Percentiles rank a stretch among this genome's conserved stretches.
These are phyloP conservation scores for Trichoderma orchidacearum DNA, from an alignment of 495 filamentous ascomycete genomes.

Conservation along the genomic window DNA sequence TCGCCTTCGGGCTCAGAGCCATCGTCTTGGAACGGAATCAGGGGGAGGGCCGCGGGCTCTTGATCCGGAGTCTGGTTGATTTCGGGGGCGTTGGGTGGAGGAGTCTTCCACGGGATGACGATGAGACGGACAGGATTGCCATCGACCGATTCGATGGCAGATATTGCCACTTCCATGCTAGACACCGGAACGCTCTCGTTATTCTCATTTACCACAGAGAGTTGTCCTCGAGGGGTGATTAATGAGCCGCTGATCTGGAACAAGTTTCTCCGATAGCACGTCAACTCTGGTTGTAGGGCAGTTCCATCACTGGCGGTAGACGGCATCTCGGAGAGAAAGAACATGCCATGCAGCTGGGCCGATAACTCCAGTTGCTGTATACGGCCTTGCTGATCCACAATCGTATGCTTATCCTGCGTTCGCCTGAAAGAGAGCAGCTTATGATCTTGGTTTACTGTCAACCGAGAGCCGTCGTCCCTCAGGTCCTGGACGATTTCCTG, in stretches of 20 bases:
- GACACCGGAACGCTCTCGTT: slow-evolving; percentile 72
- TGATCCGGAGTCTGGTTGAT: slow-evolving; percentile 37
- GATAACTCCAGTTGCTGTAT: slow-evolving; percentile 48
- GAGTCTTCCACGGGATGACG: slow-evolving; percentile 92
- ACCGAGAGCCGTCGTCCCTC: slow-evolving; percentile 36
- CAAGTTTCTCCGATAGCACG: slow-evolving; percentile 84
- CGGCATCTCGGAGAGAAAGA: slow-evolving; percentile 83
- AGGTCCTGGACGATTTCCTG: slow-evolving; percentile 40
- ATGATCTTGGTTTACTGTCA: slow-evolving; percentile 41
- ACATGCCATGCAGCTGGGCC: slow-evolving; percentile 90
- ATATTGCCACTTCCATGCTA: slow-evolving; percentile 71
- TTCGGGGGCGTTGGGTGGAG: slow-evolving; percentile 56
- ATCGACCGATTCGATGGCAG: slow-evolving; percentile 79
- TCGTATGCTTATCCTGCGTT: slow-evolving; percentile 40
- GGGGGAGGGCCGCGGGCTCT: slow-evolving; percentile 50
- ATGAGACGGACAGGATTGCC: slow-evolving; percentile 82
- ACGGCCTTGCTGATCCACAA: slow-evolving; percentile 39
- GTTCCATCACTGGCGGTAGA: slow-evolving; percentile 50
- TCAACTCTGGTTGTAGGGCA: slow-evolving; percentile 62
- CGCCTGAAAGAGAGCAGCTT: slow-evolving; percentile 40
- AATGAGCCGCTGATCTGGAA: slow-evolving; percentile 86
- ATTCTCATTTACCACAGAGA: slow-evolving; percentile 63
- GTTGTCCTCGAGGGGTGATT: slow-evolving; percentile 59
- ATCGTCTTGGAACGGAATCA: slow-evolving; percentile 68
- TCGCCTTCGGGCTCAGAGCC: slow-evolving; percentile 42